These are phyloP conservation scores for Fraxinus albicans DNA, from an alignment of 305 asterid genomes.

Conservation along the genomic window DNA sequence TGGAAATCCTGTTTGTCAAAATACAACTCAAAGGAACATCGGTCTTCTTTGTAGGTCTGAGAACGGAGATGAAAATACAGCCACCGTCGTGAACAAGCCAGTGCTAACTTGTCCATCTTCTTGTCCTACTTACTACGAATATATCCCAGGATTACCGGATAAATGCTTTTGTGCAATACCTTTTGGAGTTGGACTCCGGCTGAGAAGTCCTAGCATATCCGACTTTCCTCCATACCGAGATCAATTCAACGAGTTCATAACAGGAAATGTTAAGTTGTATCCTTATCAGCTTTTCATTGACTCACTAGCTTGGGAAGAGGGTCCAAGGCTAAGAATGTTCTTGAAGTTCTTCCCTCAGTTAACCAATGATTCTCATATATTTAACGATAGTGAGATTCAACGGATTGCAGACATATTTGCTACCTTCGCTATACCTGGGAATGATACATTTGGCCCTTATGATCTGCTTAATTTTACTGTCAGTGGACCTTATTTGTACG, in stretches of 20 bases:
- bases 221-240: slow-evolving; percentile 35
- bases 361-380: slow-evolving; percentile 25
- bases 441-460: slow-evolving; percentile 45
- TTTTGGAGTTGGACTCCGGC: slow-evolving; percentile 43
- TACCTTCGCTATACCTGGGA: slow-evolving; percentile 33
- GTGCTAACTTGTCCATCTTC: slow-evolving; percentile 18
- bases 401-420: slow-evolving; percentile 37
- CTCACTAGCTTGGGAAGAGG: slow-evolving; percentile 46
- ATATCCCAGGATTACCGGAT: slow-evolving; percentile 37
- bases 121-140: slow-evolving; percentile 18
- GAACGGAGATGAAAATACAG: slow-evolving; percentile 16
- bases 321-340: slow-evolving; percentile 49
- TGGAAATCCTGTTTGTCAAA: slow-evolving; percentile 41
- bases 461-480: slow-evolving; percentile 49
- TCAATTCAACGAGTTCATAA: slow-evolving; percentile 22
- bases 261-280: slow-evolving; percentile 19
- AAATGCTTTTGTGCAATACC: slow-evolving; percentile 52
- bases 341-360: slow-evolving; percentile 37
- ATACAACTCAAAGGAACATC: slow-evolving; percentile 34
- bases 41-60: slow-evolving; percentile 30
- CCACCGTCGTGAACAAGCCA: slow-evolving; percentile 26
- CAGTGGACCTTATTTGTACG: slow-evolving; percentile 30
- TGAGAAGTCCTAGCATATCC: slow-evolving; percentile 53
- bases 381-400: slow-evolving; percentile 27
- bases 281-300: slow-evolving; percentile 35